Percentiles rank a stretch among this genome's conserved stretches.
These are phyloP conservation scores for Colletotrichum higginsianum DNA, from an alignment of 2,329 filamentous ascomycete genomes.

Conservation along the genomic window DNA sequence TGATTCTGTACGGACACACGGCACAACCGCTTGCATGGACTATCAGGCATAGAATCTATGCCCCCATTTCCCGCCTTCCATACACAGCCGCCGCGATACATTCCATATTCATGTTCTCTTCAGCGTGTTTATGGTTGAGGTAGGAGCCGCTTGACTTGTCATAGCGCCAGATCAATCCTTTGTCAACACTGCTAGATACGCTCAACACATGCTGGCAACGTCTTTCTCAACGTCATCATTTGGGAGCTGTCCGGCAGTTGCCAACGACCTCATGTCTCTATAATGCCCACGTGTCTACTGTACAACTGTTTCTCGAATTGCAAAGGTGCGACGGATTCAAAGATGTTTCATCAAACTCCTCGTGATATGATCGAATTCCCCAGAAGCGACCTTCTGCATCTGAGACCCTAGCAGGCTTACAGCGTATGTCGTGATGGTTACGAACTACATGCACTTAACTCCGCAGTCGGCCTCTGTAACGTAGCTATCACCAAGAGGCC, in stretches of 20 bases:
- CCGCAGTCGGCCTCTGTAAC: not conserved
- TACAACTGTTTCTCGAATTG: not conserved
- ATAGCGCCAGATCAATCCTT: not conserved
- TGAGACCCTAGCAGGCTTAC: conserved; percentile 25
- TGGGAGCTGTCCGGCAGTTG: not conserved
- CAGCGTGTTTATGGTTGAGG: not conserved
- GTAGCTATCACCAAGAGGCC: not conserved
- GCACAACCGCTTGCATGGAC: not conserved
- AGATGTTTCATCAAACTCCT: conserved; percentile 24
- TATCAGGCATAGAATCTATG: not conserved
- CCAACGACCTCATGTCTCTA: not conserved
- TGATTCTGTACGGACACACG: too few species aligned
- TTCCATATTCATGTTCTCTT: not conserved
- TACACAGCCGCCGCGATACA: not conserved
- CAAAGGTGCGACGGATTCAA: conserved; percentile 1
- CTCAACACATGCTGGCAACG: not conserved
- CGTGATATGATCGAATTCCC: not conserved
- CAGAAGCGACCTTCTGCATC: conserved; percentile 27
- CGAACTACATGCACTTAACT: conserved; percentile 5
- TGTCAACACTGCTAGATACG: not conserved
- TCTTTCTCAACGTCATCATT: not conserved
- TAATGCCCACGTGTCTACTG: too few species aligned
- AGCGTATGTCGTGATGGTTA: conserved; percentile 16
- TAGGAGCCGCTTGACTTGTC: not conserved
- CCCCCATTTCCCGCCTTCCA: not conserved